Evolutionary conservation across 2,329 filamentous ascomycete species (phyloP).

Genomic region (Akanthomyces muscarius): DNA sequence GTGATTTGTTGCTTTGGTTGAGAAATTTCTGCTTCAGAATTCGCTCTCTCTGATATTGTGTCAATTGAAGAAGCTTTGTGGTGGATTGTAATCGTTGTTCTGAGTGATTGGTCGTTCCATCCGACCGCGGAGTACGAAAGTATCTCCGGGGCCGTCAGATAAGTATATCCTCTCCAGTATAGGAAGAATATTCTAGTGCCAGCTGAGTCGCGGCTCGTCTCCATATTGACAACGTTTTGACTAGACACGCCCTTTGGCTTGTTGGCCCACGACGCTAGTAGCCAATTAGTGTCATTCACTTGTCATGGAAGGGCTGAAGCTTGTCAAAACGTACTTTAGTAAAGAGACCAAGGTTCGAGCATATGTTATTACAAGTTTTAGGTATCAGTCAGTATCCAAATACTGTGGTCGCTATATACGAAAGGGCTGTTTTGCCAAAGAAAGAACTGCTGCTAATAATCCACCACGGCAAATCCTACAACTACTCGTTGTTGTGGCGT

Average conservation of each 20-base stretch:
- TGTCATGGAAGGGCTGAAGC: not conserved
- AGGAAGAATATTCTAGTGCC: not conserved
- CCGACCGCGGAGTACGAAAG: not conserved
- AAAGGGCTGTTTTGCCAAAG: not conserved
- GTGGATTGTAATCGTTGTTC: not conserved
- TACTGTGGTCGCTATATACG: not conserved
- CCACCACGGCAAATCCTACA: not conserved
- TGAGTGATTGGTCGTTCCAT: not conserved
- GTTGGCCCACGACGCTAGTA: conserved; percentile 1
- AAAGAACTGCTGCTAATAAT: not conserved
- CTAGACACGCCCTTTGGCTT: conserved; percentile 1
- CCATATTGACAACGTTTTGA: not conserved
- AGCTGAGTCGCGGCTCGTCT: not conserved
- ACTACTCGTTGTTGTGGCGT: not conserved
- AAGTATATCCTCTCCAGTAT: not conserved
- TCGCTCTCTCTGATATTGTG: not conserved
- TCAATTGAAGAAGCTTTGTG: not conserved
- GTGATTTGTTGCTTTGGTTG: not conserved
- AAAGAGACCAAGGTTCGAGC: not conserved
- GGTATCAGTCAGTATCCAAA: not conserved
- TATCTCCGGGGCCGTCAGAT: not conserved
- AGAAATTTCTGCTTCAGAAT: not conserved
- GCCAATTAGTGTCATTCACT: not conserved
- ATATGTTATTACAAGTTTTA: not conserved
- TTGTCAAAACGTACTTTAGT: not conserved